Base-by-base conservation (phyloP, 2,329 filamentous ascomycete genomes). In the Ophiostoma himal-ulmi region DNA sequence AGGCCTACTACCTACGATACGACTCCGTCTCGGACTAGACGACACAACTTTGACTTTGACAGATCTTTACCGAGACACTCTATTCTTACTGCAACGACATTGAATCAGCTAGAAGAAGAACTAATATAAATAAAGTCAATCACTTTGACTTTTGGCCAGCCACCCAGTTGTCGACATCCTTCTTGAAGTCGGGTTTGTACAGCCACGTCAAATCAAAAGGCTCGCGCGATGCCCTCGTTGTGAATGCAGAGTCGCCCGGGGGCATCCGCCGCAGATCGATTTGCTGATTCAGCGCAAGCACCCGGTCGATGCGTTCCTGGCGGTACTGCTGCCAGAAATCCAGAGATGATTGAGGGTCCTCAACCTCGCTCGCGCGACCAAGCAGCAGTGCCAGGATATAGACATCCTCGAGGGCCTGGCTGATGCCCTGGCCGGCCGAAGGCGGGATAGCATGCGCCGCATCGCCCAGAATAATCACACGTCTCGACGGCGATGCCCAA, bases 391-490 rank as follows among this genome's bases (percentile, higher is more conserved):
- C 73, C 1, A 76, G 71, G 10, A 67, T 69, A 60, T 69, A 72
- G 7, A 73, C 74, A 66, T 76, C 75, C 26, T 76, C 75, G 39
- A 76, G 74, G 2, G 75, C 75, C 67, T 74, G 73, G 54, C 73
- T 73, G 6, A 74, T 73, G 14, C 76, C 76, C 71, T 84, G 83
- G 0, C 83, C 82, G 0, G 82, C 80, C 0, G 80, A 80, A 0
- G 82, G 83, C 0, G 82, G 82, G 17, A 85, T 81, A 0, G 81
- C 83, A 68, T 85, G 82, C 0, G 82, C 83, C 5, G 81, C 81
- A 39, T 84, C 83, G 0, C 83, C 83, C 0, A 84, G 74, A 20
- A 86, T 80, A 2, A 84, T 70, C 0, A 84, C 80, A 0, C 79
- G 76, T 0, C 76, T 74, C 30, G 75, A 69, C 6, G 74, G 70